These are phyloP conservation scores for Sphagnum contortum DNA, from an alignment of 225 moss, liverwort and hornwort species.

Conservation along the genomic window DNA sequence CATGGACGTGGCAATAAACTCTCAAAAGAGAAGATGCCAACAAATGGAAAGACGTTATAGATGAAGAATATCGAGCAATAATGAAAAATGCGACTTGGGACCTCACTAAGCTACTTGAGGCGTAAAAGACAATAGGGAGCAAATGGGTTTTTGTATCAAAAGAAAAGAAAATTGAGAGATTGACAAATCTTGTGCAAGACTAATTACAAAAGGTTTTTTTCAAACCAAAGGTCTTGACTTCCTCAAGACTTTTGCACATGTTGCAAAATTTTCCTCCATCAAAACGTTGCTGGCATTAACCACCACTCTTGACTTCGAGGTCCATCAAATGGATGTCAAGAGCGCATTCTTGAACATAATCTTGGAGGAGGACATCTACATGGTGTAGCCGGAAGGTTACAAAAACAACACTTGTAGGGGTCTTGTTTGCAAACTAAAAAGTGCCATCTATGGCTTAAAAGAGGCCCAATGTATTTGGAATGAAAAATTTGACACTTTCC, in stretches of 20 bases:
- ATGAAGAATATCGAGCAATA: not conserved
- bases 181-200: not conserved
- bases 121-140: not conserved
- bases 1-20: no score
- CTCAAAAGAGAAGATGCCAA: no score
- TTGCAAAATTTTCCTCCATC: not conserved
- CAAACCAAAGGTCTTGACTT: not conserved
- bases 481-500: not conserved
- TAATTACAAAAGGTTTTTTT: not conserved
- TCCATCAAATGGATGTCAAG: conserved; percentile 2
- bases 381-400: not conserved
- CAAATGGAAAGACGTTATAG: not conserved
- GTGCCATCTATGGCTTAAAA: conserved; percentile 2
- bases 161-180: not conserved
- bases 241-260: not conserved
- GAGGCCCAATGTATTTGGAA: not conserved
- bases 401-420: not conserved
- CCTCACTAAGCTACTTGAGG: not conserved
- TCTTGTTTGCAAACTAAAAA: not conserved
- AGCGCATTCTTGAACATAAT: not conserved
- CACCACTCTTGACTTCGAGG: not conserved
- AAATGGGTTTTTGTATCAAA: conserved; percentile 3
- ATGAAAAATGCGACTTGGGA: conserved; percentile 1
- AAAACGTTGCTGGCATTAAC: not conserved
- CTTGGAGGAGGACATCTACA: not conserved